Conservation (phyloP, 805 yeast genomes). For the Metschnikowia kunwiensis region DNA sequence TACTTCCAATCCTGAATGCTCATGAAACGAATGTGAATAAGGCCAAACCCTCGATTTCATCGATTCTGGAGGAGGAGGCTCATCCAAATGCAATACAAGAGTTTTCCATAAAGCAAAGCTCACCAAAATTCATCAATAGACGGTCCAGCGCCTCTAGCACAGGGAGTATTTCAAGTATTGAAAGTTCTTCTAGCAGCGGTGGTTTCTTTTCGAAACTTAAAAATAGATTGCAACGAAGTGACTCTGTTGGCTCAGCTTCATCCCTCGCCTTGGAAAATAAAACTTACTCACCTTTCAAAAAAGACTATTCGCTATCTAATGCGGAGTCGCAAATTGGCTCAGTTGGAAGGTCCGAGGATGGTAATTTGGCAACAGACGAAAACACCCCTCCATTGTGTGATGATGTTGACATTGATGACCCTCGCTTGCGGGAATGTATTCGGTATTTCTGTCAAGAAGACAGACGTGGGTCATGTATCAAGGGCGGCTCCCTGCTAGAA, state of each 20-base stretch:
- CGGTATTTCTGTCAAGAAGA: constrained; percentile 30
- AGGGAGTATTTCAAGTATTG: constrained; percentile 17
- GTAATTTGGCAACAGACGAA: neutral
- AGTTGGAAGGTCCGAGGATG: too few species aligned
- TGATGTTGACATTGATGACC: constrained; percentile 21
- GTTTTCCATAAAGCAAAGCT: neutral
- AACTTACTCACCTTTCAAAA: too few species aligned
- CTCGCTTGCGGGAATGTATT: constrained; percentile 36
- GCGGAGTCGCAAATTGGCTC: too few species aligned
- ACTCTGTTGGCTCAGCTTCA: constrained; percentile 1
- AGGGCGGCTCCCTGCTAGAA: too few species aligned
- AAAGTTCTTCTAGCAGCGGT: constrained; percentile 14
- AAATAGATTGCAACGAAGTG: constrained; percentile 26
- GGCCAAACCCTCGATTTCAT: constrained; percentile 33
- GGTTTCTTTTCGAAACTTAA: constrained; percentile 39
- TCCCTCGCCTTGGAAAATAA: neutral
- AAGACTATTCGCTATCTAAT: too few species aligned
- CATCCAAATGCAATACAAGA: constrained; percentile 4
- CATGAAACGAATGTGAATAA: constrained; percentile 30
- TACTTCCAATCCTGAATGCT: constrained; percentile 25
- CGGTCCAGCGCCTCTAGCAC: constrained; percentile 19
- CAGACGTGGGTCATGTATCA: constrained; percentile 6
- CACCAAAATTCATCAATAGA: constrained; percentile 18
- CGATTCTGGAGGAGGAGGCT: constrained; percentile 25
- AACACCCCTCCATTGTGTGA: neutral